Evolutionary conservation across 805 yeast species (phyloP).

Genomic region (Schwanniomyces polymorphus): DNA sequence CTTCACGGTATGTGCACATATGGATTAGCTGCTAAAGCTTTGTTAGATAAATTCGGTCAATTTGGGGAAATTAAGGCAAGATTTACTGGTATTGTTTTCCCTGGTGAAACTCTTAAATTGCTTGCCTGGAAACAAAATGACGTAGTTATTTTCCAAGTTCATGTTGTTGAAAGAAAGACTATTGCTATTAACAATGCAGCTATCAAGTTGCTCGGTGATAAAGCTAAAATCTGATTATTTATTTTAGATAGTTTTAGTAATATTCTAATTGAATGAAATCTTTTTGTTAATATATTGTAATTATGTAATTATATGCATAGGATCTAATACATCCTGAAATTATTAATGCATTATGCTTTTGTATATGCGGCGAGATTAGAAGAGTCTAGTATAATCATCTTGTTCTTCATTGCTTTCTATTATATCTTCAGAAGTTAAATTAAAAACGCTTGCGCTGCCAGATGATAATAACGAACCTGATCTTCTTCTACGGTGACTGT

Average conservation of each 20-base stretch:
- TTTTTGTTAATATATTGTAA: no score
- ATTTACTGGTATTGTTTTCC: slow-evolving; percentile 88
- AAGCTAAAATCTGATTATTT: slow-evolving; percentile 34
- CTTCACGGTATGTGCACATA: slow-evolving; percentile 89
- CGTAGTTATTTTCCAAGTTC: slow-evolving; percentile 74
- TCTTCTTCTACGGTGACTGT: slow-evolving; percentile 13
- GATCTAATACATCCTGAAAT: background rate
- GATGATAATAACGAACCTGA: slow-evolving; percentile 22
- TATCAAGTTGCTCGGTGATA: slow-evolving; percentile 51
- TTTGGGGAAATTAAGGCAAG: slow-evolving; percentile 86
- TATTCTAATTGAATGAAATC: background rate
- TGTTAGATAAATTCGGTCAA: slow-evolving; percentile 77
- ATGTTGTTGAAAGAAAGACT: slow-evolving; percentile 73
- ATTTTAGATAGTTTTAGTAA: background rate
- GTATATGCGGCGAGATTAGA: background rate
- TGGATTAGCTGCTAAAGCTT: slow-evolving; percentile 77
- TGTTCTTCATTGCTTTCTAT: slow-evolving; percentile 24
- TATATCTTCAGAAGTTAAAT: slow-evolving; percentile 18
- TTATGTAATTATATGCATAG: background rate
- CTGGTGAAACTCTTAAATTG: slow-evolving; percentile 85
- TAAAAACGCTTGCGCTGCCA: slow-evolving; percentile 21
- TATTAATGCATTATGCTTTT: background rate
- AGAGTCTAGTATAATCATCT: slow-evolving; percentile 9
- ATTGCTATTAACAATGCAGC: slow-evolving; percentile 89
- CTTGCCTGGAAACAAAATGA: slow-evolving; percentile 83